Base-by-base conservation (phyloP, 805 yeast genomes). In the Kuraishia piskuri region DNA sequence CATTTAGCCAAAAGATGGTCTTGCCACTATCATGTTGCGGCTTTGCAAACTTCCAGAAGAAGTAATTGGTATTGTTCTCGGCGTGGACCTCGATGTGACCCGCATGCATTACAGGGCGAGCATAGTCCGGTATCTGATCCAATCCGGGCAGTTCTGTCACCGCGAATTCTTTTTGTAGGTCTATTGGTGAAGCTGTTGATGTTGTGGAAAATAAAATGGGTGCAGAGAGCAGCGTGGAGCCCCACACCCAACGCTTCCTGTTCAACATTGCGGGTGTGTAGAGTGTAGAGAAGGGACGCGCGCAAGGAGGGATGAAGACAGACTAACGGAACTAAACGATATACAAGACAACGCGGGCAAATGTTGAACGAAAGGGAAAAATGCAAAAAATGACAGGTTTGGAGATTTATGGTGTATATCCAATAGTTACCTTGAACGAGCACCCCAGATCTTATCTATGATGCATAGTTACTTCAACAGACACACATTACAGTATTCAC, bases 1-100 rank as follows among this genome's bases (percentile, higher is more conserved):
- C 99, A 66, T 94, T 94, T 22, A 94, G 75, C 98, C 99, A 94
- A 53, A 94, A 76, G 8, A 86, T 76, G 6, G 45, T 37, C 26
- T 14, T 36, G n/a, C 49, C 49, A 46, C 19, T 48, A 2, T 50
- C 58, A 2, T 74, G 71, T 22, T 60, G 62, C 7, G 63, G 68
- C 40, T 64, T 65, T 48, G 68, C 70, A 53, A 83, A 84, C 61
- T 79, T 81, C 96, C 96, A 88, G 64, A 88, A 90, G 63, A 86
- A 90, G 61, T 88, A 76, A 59, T 79, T 75, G 26, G 85, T 82
- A 45, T 77, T 69, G 56, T 76, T 75, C 45, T 75, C 79, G 2
- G 76, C 70, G 55, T 76, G 76, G 20, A 85, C 68, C 54, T 82
- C 82, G 10, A 89, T 61, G 57, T 84, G 86, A 2, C 95, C 89